These are phyloP conservation scores for Actinidia polygama DNA, from an alignment of 179 eudicot genomes.

Conservation along the genomic window DNA sequence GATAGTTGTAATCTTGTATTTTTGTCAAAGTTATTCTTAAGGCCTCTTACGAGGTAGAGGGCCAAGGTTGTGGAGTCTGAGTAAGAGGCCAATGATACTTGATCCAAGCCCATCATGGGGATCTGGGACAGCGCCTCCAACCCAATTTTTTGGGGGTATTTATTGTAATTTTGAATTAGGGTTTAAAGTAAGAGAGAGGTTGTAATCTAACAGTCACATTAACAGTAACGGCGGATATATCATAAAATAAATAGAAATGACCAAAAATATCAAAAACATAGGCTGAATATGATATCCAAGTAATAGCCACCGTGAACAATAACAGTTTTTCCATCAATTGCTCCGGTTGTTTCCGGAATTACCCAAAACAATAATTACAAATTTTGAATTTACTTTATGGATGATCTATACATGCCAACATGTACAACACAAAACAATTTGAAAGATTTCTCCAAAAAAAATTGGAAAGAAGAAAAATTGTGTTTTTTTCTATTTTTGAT, in stretches of 20 bases:
- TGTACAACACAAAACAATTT: neutral
- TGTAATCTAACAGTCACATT: neutral
- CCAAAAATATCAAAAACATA: no score
- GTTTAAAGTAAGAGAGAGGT: neutral
- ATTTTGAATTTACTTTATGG: neutral
- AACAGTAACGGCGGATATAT: neutral
- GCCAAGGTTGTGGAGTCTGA: no score
- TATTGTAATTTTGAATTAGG: neutral
- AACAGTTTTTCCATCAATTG: neutral
- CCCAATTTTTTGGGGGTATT: neutral
- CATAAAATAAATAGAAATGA: neutral
- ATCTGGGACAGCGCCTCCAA: no score
- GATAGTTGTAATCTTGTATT: no score
- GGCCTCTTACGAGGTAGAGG: no score
- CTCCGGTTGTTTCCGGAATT: neutral
- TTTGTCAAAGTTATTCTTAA: no score
- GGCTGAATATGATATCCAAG: neutral
- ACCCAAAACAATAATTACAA: neutral
- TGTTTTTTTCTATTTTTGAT: slow-evolving; percentile 19
- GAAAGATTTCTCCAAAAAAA: neutral
- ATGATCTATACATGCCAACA: neutral
- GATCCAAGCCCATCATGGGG: no score
- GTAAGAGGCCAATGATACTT: no score
- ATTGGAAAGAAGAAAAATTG: neutral
- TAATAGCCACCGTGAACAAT: no score